Conservation (phyloP, 306 rosid species). For the Parietaria judaica region DNA sequence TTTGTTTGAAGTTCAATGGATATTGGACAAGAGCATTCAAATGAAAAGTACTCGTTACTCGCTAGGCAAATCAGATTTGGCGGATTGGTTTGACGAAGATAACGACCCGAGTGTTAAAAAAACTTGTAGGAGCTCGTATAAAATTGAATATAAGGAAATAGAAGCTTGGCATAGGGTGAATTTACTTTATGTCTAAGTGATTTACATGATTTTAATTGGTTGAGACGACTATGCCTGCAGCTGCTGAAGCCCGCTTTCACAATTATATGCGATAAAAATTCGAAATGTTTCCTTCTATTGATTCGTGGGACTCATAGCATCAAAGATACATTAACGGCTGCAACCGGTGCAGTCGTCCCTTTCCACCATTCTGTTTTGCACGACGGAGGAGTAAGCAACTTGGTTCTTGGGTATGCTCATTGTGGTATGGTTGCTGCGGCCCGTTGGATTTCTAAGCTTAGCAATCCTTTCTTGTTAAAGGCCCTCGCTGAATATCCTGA, state of each 20-base stretch:
- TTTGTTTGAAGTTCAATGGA: too few relatives aligned
- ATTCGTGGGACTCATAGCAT: constrained; percentile 98
- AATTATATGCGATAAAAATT: constrained; percentile 53
- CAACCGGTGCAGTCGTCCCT: constrained; percentile 92
- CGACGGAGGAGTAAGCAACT: constrained; percentile 93
- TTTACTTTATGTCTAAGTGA: constrained; percentile 4
- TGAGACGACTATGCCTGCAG: constrained; percentile 37
- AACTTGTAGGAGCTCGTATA: too few relatives aligned
- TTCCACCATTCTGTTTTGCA: constrained; percentile 87
- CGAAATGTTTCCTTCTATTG: constrained; percentile 81
- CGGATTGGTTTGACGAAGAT: too few relatives aligned
- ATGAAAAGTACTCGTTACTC: too few relatives aligned
- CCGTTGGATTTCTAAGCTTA: constrained; percentile 94
- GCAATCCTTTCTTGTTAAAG: constrained; percentile 68
- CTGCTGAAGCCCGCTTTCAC: constrained; percentile 96
- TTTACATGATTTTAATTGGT: constrained; percentile 12
- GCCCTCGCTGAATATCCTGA: constrained; percentile 77
- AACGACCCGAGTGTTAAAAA: too few relatives aligned
- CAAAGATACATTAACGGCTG: constrained; percentile 94
- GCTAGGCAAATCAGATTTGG: too few relatives aligned
- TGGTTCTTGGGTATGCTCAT: constrained; percentile 93
- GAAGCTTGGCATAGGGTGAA: background rate
- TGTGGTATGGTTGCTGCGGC: constrained; percentile 99
- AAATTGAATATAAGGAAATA: background rate
- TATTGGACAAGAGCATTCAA: too few relatives aligned